A percentile compares a stretch with the other conserved stretches of the same genome.
Evolutionary conservation across 2,329 filamentous ascomycete genomes (phyloP).

Genomic region (Pseudocercospora eumusae): DNA sequence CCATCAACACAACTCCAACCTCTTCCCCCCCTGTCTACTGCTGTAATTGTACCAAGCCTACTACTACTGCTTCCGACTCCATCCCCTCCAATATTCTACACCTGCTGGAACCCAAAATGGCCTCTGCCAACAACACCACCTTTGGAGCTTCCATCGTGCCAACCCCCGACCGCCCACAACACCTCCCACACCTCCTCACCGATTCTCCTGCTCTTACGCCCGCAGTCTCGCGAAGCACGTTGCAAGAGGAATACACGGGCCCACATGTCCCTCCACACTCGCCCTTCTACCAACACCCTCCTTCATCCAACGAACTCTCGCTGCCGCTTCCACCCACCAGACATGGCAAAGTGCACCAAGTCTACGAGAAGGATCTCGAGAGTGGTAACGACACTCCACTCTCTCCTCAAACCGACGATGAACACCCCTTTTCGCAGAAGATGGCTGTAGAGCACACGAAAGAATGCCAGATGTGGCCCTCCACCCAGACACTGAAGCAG

Average conservation of each 20-base stretch:
- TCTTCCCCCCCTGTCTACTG: neutral
- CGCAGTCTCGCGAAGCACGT: slow-evolving; percentile 36
- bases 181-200: slow-evolving; percentile 36
- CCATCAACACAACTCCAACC: slow-evolving; percentile 6
- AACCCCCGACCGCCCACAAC: slow-evolving; percentile 24
- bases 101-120: slow-evolving; percentile 23
- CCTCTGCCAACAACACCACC: slow-evolving; percentile 33
- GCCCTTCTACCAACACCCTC: slow-evolving; percentile 52
- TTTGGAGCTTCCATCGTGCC: slow-evolving; percentile 49
- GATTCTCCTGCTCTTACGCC: slow-evolving; percentile 42
- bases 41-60: neutral
- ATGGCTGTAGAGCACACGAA: slow-evolving; percentile 47
- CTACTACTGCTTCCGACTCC: neutral
- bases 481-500: slow-evolving; percentile 50
- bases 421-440: slow-evolving; percentile 44
- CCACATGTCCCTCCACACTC: slow-evolving; percentile 45
- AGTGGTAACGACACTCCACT: slow-evolving; percentile 34
- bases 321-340: slow-evolving; percentile 31
- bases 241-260: slow-evolving; percentile 39
- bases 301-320: slow-evolving; percentile 45
- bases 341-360: slow-evolving; percentile 25
- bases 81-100: too few relatives aligned
- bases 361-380: slow-evolving; percentile 46
- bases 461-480: slow-evolving; percentile 56
- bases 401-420: slow-evolving; percentile 40